Percentiles rank a stretch among this genome's conserved stretches.
Evolutionary conservation across 768 basidiomycete species (phyloP).

Genomic region (Leucocoprinus sp.): DNA sequence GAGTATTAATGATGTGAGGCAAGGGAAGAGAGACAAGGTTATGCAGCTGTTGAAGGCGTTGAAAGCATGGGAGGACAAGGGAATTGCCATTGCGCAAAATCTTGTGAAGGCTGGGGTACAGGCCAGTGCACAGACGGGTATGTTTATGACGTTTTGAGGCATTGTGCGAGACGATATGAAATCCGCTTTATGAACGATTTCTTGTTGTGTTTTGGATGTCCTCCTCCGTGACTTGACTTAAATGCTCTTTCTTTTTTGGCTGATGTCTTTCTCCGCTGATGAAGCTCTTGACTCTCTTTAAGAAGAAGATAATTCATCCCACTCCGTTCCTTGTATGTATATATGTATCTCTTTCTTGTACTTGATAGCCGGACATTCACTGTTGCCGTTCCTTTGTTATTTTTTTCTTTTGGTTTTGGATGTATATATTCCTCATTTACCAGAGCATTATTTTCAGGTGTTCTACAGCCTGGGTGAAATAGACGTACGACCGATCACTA

Average conservation of each 20-base stretch:
- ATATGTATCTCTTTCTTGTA: background rate
- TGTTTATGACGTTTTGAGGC: background rate
- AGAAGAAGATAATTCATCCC: too few relatives aligned
- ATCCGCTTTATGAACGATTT: too few relatives aligned
- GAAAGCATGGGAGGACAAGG: slow-evolving; percentile 75
- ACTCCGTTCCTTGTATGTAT: slow-evolving; percentile 1
- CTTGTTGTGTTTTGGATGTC: too few relatives aligned
- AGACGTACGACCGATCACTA: too few relatives aligned
- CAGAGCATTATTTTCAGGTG: background rate
- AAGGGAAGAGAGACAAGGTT: slow-evolving; percentile 76
- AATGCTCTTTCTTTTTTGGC: background rate
- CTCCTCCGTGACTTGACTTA: background rate
- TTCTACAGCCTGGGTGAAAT: too few relatives aligned
- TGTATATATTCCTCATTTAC: slow-evolving; percentile 2
- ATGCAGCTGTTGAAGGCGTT: slow-evolving; percentile 69
- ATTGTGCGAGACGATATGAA: too few relatives aligned
- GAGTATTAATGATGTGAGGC: slow-evolving; percentile 88
- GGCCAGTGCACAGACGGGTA: slow-evolving; percentile 16
- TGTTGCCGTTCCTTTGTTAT: background rate
- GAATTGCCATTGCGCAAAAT: slow-evolving; percentile 44
- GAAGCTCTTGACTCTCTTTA: too few relatives aligned
- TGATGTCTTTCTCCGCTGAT: background rate
- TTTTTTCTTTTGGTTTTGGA: slow-evolving; percentile 5
- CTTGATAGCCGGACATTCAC: background rate
- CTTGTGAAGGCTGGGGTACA: slow-evolving; percentile 35